Evolutionary conservation across 2,329 filamentous ascomycete genomes (phyloP), one percentile per base, ranked within the genome.

Genomic region (Chaetomium globosum): DNA sequence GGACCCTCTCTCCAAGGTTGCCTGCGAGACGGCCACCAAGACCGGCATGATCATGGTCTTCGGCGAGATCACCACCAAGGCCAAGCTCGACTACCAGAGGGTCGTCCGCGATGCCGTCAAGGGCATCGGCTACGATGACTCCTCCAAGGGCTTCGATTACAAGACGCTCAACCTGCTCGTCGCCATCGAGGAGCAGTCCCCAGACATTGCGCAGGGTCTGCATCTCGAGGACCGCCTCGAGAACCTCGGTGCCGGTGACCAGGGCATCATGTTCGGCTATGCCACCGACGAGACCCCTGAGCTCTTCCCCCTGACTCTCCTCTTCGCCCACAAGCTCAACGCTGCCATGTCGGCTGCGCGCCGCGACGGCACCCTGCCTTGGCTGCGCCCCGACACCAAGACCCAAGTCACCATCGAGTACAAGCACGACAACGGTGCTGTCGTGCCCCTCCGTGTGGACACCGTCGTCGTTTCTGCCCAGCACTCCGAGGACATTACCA

Each of bases 221-320:
- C 92, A 98, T 86, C 96, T 96, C 81, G 95, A 99, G 72, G 87
- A 97, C 85, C 93, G 92, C 73, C 90, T 99, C 58, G 95, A 99
- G 88, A 89, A 96, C 83, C 89, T 99, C 71, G 95, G 95, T 81
- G 95, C 95, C 70, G 95, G 95, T 90, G 95, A 99, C 83, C 95
- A 99, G 86, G 95, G 95, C 86, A 97, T 99, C 86, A 99, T 99
- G 95, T 99, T 99, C 82, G 95, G 95, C 76, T 99, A 99, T 87
- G 95, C 95, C 80, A 97, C 95, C 76, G 95, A 99, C 77, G 95
- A 99, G 87, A 98, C 95, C 75, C 93, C 94, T 69, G 95, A 99
- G 85, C 87, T 96, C 74, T 91, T 98, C 79, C 95, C 95, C 72
- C 85, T 99, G 76, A 98, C 94, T 75, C 86, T 98, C 74, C 87